A percentile compares a stretch with the other conserved stretches of the same genome.
phyloP scores from a whole-genome alignment of 306 rosid species.

The Quercus wislizeni region DNA sequence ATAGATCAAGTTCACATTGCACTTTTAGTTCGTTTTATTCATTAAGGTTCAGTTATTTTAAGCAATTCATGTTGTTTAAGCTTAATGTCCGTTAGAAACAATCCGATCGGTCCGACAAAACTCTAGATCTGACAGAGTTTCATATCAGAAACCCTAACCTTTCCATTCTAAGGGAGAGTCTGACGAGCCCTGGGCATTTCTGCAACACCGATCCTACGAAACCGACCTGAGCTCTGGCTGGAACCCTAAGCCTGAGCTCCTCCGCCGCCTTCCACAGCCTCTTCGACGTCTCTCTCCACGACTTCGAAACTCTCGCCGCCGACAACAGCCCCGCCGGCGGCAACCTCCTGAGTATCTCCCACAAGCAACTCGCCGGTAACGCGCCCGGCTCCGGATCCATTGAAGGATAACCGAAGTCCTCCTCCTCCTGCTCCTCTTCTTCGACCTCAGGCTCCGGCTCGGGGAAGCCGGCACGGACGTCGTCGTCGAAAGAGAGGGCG shows the following conservation, averaged over 20 bases:
- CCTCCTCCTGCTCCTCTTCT: slow-evolving; percentile 11
- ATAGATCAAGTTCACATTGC: slow-evolving; percentile 25
- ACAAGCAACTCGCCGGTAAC: slow-evolving; percentile 51
- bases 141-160: slow-evolving; percentile 46
- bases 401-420: slow-evolving; percentile 15
- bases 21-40: neutral
- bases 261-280: slow-evolving; percentile 87
- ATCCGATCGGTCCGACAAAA: slow-evolving; percentile 18
- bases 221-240: slow-evolving; percentile 64
- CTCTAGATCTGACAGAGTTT: slow-evolving; percentile 38
- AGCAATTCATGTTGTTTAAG: slow-evolving; percentile 12
- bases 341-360: slow-evolving; percentile 79
- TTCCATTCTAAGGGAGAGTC: slow-evolving; percentile 84
- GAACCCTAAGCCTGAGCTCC: slow-evolving; percentile 73
- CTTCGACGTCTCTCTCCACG: slow-evolving; percentile 76
- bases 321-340: slow-evolving; percentile 74
- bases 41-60: neutral
- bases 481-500: slow-evolving; percentile 77
- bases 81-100: neutral
- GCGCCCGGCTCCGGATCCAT: slow-evolving; percentile 37
- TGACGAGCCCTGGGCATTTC: slow-evolving; percentile 73
- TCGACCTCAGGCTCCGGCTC: slow-evolving; percentile 9
- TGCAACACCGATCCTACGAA: slow-evolving; percentile 78
- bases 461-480: slow-evolving; percentile 23
- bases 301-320: slow-evolving; percentile 77